Conservation (phyloP, 23 red algal genomes). For the Porphyridium purpureum region DNA sequence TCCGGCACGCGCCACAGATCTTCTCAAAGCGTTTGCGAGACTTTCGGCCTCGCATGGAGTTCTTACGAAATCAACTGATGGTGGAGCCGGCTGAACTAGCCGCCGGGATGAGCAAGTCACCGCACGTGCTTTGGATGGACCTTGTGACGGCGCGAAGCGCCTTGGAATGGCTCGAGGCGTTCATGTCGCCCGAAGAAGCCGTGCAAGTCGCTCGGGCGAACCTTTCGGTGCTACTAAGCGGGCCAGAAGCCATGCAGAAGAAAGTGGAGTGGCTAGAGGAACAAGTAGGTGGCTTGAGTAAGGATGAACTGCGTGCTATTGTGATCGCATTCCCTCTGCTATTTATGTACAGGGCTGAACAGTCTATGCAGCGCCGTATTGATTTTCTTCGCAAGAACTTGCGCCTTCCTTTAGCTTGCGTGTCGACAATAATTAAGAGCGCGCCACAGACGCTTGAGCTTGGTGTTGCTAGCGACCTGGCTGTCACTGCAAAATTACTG, state of each 20-base stretch:
- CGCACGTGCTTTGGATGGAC: slow-evolving; percentile 56
- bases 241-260: slow-evolving; percentile 1
- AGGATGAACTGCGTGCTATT: slow-evolving; percentile 15
- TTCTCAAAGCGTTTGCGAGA: slow-evolving; percentile 1
- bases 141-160: slow-evolving; percentile 6
- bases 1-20: slow-evolving; percentile 32
- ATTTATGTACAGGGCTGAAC: slow-evolving; percentile 17
- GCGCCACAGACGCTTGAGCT: slow-evolving; percentile 29
- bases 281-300: background rate
- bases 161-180: slow-evolving; percentile 2
- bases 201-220: slow-evolving; percentile 26
- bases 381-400: slow-evolving; percentile 7
- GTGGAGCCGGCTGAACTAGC: background rate
- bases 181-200: slow-evolving; percentile 11
- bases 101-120: slow-evolving; percentile 16
- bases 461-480: slow-evolving; percentile 21
- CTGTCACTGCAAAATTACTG: slow-evolving; percentile 5
- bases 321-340: slow-evolving; percentile 24
- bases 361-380: slow-evolving; percentile 7
- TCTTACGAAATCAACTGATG: slow-evolving; percentile 8
- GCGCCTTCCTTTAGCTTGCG: slow-evolving; percentile 1
- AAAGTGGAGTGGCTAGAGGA: slow-evolving; percentile 11
- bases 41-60: slow-evolving; percentile 9
- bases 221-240: slow-evolving; percentile 16
- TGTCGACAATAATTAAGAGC: slow-evolving; percentile 12